These are phyloP conservation scores for Violaceomyces palustris DNA, from an alignment of 1,284 basidiomycete genomes.

Conservation along the genomic window DNA sequence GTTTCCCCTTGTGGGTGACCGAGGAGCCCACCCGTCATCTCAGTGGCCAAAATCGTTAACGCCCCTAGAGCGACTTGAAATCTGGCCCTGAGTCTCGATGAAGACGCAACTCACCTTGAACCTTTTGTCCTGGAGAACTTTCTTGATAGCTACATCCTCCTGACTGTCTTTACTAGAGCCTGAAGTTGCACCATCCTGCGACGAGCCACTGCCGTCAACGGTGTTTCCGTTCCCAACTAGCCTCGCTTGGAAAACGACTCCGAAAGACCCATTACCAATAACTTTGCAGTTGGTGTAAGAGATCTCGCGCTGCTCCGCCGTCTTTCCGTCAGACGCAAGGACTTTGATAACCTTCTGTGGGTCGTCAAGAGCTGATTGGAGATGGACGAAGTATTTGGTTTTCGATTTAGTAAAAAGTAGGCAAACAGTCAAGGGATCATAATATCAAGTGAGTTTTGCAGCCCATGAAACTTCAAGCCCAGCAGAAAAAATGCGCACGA, in stretches of 20 bases:
- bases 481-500: not conserved
- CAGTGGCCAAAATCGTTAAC: too few relatives aligned
- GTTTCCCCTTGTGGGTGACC: too few relatives aligned
- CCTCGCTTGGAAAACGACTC: conserved; percentile 82
- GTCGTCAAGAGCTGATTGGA: conserved; percentile 63
- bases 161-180: conserved; percentile 35
- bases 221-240: conserved; percentile 52
- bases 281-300: conserved; percentile 97
- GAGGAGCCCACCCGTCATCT: too few relatives aligned
- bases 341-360: conserved; percentile 92
- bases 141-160: conserved; percentile 98
- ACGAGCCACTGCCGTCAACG: conserved; percentile 12
- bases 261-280: conserved; percentile 96
- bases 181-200: conserved; percentile 12
- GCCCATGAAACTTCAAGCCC: too few relatives aligned
- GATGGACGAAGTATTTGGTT: not conserved
- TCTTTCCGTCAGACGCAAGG: conserved; percentile 87
- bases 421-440: too few relatives aligned
- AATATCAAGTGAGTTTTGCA: too few relatives aligned
- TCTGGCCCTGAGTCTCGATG: too few relatives aligned
- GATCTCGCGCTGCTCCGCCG: conserved; percentile 79
- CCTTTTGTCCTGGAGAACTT: conserved; percentile 98
- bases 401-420: too few relatives aligned
- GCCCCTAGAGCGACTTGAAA: too few relatives aligned
- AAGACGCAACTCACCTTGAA: conserved; percentile 73